Percentiles rank a stretch among this genome's conserved stretches.
Evolutionary conservation across 257 asterid species (phyloP).

Genomic region (Solanum arcanum): DNA sequence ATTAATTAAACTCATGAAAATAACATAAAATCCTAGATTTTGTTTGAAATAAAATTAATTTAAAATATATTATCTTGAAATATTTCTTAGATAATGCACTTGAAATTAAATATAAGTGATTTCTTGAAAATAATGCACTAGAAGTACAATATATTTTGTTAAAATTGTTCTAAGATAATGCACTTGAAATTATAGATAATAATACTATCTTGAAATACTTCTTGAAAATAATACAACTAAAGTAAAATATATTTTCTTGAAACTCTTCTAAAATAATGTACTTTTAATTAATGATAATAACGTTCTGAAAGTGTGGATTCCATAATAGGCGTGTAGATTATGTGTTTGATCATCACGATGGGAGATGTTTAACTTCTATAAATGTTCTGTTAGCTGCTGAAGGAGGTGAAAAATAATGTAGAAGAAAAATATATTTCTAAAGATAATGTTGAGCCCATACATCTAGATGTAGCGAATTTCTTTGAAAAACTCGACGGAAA

Average conservation of each 20-base stretch:
- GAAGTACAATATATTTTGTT: too few species aligned
- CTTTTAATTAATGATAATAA: not conserved
- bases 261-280: too few species aligned
- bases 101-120: too few species aligned
- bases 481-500: not conserved
- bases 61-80: too few species aligned
- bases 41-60: not conserved
- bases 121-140: not conserved
- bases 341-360: too few species aligned
- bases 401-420: not conserved
- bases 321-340: too few species aligned
- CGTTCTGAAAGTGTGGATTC: too few species aligned
- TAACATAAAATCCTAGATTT: not conserved
- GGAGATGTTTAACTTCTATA: too few species aligned
- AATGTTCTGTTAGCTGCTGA: not conserved
- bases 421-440: not conserved
- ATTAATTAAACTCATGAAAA: not conserved
- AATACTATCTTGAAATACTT: not conserved
- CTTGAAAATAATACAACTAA: not conserved
- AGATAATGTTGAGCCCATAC: not conserved
- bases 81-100: not conserved
- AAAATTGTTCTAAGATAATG: too few species aligned
- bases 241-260: not conserved
- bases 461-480: not conserved
- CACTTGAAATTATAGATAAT: not conserved